Conservation (phyloP, 2,329 filamentous ascomycete species). For the Rutstroemia sp. region DNA sequence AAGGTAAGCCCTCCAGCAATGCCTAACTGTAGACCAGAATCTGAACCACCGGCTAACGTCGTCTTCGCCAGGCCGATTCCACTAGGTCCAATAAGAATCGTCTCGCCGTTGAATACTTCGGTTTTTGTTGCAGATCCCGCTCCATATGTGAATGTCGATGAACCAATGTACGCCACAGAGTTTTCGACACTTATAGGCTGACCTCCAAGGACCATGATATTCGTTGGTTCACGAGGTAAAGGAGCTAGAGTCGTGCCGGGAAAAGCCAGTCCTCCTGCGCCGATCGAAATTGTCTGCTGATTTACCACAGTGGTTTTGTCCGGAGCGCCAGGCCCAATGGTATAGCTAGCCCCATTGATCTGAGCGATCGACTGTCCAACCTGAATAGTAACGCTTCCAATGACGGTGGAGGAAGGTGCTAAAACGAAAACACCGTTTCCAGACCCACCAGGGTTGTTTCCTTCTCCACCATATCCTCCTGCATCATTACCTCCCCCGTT, state of each 20-base stretch:
- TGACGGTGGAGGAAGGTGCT: slow-evolving; percentile 13
- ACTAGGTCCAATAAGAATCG: slow-evolving; percentile 18
- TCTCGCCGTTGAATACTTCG: slow-evolving; percentile 18
- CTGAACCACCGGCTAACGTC: slow-evolving; percentile 17
- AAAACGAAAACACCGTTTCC: background rate
- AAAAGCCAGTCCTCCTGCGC: slow-evolving; percentile 19
- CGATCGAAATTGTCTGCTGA: slow-evolving; percentile 21
- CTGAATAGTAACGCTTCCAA: slow-evolving; percentile 19
- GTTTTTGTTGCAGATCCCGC: slow-evolving; percentile 17
- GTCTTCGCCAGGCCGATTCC: slow-evolving; percentile 20
- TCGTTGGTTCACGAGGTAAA: slow-evolving; percentile 13
- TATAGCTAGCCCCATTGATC: slow-evolving; percentile 17
- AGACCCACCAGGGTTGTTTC: background rate
- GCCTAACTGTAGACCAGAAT: slow-evolving; percentile 20
- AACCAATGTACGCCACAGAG: slow-evolving; percentile 17
- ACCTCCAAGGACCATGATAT: slow-evolving; percentile 17
- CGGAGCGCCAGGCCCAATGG: slow-evolving; percentile 18
- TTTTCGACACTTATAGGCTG: slow-evolving; percentile 8
- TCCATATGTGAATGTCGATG: slow-evolving; percentile 19
- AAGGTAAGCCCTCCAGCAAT: slow-evolving; percentile 23
- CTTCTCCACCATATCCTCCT: too few relatives aligned
- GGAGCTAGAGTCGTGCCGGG: slow-evolving; percentile 15
- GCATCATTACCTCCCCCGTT: background rate
- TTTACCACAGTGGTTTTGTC: slow-evolving; percentile 16
- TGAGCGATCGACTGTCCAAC: slow-evolving; percentile 14